Base-by-base conservation (phyloP, 2,329 filamentous ascomycete genomes). In the Dothideomycetes sp. region DNA sequence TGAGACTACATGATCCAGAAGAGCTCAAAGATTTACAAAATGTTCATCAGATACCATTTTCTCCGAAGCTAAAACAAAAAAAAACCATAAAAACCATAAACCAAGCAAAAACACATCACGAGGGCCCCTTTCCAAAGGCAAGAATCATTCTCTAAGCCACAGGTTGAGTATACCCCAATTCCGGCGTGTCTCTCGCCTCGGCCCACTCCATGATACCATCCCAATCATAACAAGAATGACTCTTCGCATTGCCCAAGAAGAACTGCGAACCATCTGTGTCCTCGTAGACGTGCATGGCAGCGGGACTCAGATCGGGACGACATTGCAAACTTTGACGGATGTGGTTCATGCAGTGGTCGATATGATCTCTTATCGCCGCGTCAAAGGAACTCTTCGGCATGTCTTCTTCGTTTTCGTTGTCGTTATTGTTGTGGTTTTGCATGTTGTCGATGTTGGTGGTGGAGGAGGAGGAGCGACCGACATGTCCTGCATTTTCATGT, bases 311-410 rank as follows among this genome's bases (percentile, higher is more conserved):
- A 23, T 33, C 31, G 5, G 31, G 31, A 7, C 31, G 31, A 15
- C 31, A 33, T 9, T 33, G 31, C 19, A 33, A 23, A 13, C 31
- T 33, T 9, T 33, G 31, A 6, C 18, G 13, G 12, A 33, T 33
- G 11, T 33, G 31, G 19, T 33, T 33, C 31, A 33, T 33, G 6
- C 31, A 33, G 11, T 33, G 31, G 18, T 33, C 31, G 11, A 33
- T 33, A 20, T 33, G 31, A 5, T 33, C 31, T 22, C 31, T 33
- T 15, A 20, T 18, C 2, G 31, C 31, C 11, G 31, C 31, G 2
- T 33, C 31, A 3, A 13, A 13, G 1, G 31, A 7, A 19, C 17
- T 13, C 15, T 33, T 11, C n/a, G n/a, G n/a, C n/a, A 9, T 33
- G 31, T 13, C 23, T 18, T n/a, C 15, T 5, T 32, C 16, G 20